phyloP scores from a whole-genome alignment of 1,284 basidiomycete species.

The Irpex rosettiformis region DNA sequence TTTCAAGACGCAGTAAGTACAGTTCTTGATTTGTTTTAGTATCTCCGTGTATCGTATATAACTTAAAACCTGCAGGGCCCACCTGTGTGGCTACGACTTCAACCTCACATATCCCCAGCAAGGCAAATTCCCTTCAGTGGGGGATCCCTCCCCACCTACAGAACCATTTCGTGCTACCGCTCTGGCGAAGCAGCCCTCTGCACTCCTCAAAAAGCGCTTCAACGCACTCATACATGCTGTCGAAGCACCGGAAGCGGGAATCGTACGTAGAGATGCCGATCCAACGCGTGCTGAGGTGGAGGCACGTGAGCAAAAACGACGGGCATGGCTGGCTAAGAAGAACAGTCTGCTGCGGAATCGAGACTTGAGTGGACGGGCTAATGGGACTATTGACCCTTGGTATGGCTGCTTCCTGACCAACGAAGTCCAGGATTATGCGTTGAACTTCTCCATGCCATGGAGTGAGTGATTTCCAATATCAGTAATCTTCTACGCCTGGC shows the following conservation, averaged over 20 bases:
- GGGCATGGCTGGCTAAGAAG: background rate
- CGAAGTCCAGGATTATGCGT: constrained; percentile 29
- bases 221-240: background rate
- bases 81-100: constrained; percentile 48
- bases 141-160: background rate
- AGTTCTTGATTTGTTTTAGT: background rate
- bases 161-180: background rate
- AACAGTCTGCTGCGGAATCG: constrained; percentile 13
- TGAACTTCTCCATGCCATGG: constrained; percentile 30
- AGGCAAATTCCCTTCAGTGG: constrained; percentile 26
- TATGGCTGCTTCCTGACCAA: constrained; percentile 28
- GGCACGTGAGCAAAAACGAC: constrained; percentile 1
- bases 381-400: constrained; percentile 26
- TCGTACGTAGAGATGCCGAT: background rate
- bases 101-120: constrained; percentile 63
- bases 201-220: background rate
- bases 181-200: background rate
- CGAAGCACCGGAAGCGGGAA: background rate
- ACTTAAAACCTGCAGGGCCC: constrained; percentile 4
- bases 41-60: background rate
- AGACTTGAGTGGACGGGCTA: constrained; percentile 18
- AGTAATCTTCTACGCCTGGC: background rate
- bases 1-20: constrained; percentile 61
- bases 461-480: constrained; percentile 6
- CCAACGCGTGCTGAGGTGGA: background rate